Evolutionary conservation across 345 rosid species (phyloP), one percentile per base, ranked within the genome.

Genomic region (Camelina sativa): DNA sequence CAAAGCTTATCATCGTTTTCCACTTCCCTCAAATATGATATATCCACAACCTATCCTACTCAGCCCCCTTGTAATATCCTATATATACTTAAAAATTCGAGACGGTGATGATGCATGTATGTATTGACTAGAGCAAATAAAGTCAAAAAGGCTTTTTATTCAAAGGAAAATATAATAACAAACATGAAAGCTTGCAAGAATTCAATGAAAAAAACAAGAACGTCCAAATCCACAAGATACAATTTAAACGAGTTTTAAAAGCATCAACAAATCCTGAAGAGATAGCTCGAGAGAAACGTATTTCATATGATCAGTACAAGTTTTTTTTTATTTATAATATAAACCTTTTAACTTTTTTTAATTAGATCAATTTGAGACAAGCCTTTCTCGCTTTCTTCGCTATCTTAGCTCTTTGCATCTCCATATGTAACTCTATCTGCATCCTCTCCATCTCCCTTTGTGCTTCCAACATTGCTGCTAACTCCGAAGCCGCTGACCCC

Each of bases 391-490:
- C 67, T 51, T 72, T 72, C 5, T 22, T 77, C 0, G 72, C 76
- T 19, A 77, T 77, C 51, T 65, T 71, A 50, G 68, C 68, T 65
- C 77, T 72, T 6, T 71, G 76, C 55, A 77, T 71, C 63, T 71
- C 80, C 76, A 77, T 5, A 30, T 77, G 51, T 32, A 71, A 40
- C 68, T 72, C 64, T 15, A 72, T 65, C 35, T 66, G 81, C 77
- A 78, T 78, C 58, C 11, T 78, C 28, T 71, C 73, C 81, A 78
- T 78, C 34, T 72, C 77, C 13, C 76, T 77, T 57, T 77, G 80
- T 20, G 80, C 76, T 65, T 77, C 64, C 30, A 71, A 43, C 76
- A 77, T 71, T 41, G 58, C 72, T 15, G 76, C 76, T 43, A 77
- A 56, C 80, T 71, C 80, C 62, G 72, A 65, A 28, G 30, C 44